Base-by-base conservation (phyloP, 1,284 basidiomycete genomes). In the Tilletia indica region DNA sequence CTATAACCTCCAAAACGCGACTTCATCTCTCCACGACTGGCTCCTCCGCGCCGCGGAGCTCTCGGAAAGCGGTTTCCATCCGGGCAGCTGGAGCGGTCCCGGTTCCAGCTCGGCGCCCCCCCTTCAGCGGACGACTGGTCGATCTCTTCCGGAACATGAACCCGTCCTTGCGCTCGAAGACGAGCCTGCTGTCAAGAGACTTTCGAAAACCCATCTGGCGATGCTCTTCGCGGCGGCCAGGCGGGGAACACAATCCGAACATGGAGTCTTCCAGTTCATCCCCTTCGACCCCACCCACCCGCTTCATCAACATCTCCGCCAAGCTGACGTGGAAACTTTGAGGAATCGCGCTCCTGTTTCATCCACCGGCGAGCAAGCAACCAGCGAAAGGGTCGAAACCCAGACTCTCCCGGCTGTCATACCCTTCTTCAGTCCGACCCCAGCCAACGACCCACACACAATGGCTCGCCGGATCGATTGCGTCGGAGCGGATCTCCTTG, bases 391-490 rank as follows among this genome's bases (percentile, higher is more conserved):
- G 21, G 3, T 58, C 56, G 21, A 58, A 31, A 45, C 9, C 42
- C 9, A 45, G 14, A 14, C 42, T 8, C 42, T 14, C 25, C n/a
- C 12, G 21, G 56, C n/a, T 5, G 8, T 58, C 25, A 58, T 25
- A 31, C 56, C 56, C 56, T 58, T 58, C 21, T n/a, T 14, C 56
- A 31, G 25, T 12, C 56, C 56, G n/a, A 58, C 56, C 12, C 5
- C 16, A 1, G 21, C 16, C 19, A 34, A n/a, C 25, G 19, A 31
- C 34, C 16, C 16, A 4, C 12, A 21, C 11, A 1, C 21, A n/a
- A 58, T 58, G 56, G 56, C 56, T 4, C 21, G 56, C 21, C 56
- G 56, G n/a, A 58, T 58, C 56, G 56, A 58, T 25, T 12, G 11
- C 25, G 21, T 58, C 21, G 56, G 56, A 6, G 56, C 56, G n/a